A percentile compares a stretch with the other conserved stretches of the same genome.
phyloP scores from a whole-genome alignment of 2,329 filamentous ascomycete species.

The Dichotomopilus funicola region DNA sequence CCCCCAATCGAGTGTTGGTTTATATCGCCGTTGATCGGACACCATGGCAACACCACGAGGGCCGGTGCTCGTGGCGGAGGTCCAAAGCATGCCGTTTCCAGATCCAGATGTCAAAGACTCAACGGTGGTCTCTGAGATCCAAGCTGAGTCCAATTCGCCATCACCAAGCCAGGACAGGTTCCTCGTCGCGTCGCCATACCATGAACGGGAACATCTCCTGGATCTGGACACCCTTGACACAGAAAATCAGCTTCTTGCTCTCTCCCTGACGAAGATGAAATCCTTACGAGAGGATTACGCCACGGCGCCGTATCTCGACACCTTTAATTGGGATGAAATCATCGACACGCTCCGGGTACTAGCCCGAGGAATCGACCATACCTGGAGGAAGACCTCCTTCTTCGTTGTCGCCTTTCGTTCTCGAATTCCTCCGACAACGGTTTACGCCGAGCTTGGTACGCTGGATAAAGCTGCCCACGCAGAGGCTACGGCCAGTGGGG shows the following conservation, averaged over 20 bases:
- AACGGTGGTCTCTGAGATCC: slow-evolving; percentile 24
- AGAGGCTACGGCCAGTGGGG: slow-evolving; percentile 73
- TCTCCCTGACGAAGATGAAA: slow-evolving; percentile 59
- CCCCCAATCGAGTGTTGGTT: background rate
- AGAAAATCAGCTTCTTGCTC: slow-evolving; percentile 63
- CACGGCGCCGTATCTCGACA: slow-evolving; percentile 62
- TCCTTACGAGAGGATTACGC: slow-evolving; percentile 66
- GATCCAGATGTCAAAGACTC: slow-evolving; percentile 21
- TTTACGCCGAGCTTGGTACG: slow-evolving; percentile 60
- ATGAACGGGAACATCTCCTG: slow-evolving; percentile 62
- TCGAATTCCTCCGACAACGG: slow-evolving; percentile 58
- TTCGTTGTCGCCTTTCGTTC: slow-evolving; percentile 84
- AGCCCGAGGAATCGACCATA: slow-evolving; percentile 37
- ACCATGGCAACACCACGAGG: slow-evolving; percentile 16
- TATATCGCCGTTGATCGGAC: background rate
- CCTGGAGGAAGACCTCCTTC: slow-evolving; percentile 60
- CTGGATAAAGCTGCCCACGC: slow-evolving; percentile 74
- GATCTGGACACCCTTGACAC: slow-evolving; percentile 60
- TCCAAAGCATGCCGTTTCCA: background rate
- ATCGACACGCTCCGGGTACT: slow-evolving; percentile 53
- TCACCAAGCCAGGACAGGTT: slow-evolving; percentile 24
- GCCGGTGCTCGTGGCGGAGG: slow-evolving; percentile 10
- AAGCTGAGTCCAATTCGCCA: background rate
- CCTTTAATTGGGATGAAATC: slow-evolving; percentile 70
- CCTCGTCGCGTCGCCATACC: slow-evolving; percentile 71